Conservation (phyloP, 257 asterid species). For the Mentha longifolia region DNA sequence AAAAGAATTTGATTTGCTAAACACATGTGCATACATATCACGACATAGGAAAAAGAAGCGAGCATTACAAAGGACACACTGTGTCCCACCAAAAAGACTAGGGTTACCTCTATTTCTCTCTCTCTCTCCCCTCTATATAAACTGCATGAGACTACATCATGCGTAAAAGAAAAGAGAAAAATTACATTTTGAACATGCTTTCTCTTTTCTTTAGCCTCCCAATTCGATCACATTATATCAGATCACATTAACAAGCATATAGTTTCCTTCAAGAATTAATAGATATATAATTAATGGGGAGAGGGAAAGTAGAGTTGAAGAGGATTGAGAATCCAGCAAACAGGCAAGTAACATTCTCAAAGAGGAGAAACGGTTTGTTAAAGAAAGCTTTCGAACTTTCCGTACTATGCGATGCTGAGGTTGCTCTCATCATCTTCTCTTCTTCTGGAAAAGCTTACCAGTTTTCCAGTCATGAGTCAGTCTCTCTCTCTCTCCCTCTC, state of each 20-base stretch:
- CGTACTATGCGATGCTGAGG: no score
- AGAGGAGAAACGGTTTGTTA: constrained; percentile 56
- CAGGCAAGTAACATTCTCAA: constrained; percentile 59
- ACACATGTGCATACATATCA: no score
- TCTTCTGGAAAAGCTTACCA: no score
- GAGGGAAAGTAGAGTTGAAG: constrained; percentile 67
- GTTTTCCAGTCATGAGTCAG: no score
- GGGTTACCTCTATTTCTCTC: no score
- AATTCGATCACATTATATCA: not conserved
- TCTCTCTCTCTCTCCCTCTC: no score
- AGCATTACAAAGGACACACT: no score
- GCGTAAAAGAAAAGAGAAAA: not conserved
- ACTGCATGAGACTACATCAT: constrained; percentile 32
- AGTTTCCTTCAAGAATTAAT: not conserved
- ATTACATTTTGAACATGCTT: constrained; percentile 23
- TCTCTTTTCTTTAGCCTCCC: constrained; percentile 17
- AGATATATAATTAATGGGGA: constrained; percentile 46
- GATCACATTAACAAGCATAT: not conserved
- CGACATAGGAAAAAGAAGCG: no score
- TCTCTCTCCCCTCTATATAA: not conserved
- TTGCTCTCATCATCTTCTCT: no score
- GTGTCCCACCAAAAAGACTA: constrained; percentile 24
- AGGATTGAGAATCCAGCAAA: constrained; percentile 55
- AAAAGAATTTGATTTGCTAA: no score
- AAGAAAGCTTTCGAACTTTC: constrained; percentile 58